Conservation (phyloP, 148 eudicot genomes). For the Oxyria digyna region DNA sequence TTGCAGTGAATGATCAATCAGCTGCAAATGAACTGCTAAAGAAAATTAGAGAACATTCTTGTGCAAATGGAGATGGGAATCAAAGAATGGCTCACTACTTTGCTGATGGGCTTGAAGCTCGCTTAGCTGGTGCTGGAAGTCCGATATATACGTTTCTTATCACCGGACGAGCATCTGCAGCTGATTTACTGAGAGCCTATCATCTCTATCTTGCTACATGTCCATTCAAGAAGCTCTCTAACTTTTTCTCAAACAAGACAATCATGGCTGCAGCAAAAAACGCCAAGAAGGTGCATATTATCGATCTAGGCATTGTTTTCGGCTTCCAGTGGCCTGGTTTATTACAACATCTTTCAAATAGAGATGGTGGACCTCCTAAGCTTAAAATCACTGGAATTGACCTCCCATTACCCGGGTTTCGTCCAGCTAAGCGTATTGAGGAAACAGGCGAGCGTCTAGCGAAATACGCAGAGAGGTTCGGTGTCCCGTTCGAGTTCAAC, state of each 20-base stretch:
- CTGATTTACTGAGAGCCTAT: constrained; percentile 61
- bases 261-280: constrained; percentile 40
- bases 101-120: constrained; percentile 73
- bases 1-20: constrained; percentile 45
- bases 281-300: constrained; percentile 46
- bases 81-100: constrained; percentile 79
- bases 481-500: constrained; percentile 57
- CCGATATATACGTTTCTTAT: constrained; percentile 32
- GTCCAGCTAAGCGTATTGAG: constrained; percentile 65
- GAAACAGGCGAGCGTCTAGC: constrained; percentile 55
- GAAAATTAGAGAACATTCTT: constrained; percentile 54
- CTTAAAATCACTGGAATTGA: constrained; percentile 75
- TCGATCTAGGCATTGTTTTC: constrained; percentile 63
- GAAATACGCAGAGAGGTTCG: constrained; percentile 53
- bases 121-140: constrained; percentile 67
- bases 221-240: constrained; percentile 49
- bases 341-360: constrained; percentile 48
- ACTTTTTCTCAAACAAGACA: constrained; percentile 49
- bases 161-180: constrained; percentile 41
- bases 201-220: constrained; percentile 52
- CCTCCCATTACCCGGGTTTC: constrained; percentile 62
- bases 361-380: constrained; percentile 72
- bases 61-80: constrained; percentile 60
- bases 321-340: constrained; percentile 85
- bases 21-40: constrained; percentile 46